Evolutionary conservation across 805 yeast genomes (phyloP), one percentile per base, ranked within the genome.

Genomic region (Debaryomyces hansenii): DNA sequence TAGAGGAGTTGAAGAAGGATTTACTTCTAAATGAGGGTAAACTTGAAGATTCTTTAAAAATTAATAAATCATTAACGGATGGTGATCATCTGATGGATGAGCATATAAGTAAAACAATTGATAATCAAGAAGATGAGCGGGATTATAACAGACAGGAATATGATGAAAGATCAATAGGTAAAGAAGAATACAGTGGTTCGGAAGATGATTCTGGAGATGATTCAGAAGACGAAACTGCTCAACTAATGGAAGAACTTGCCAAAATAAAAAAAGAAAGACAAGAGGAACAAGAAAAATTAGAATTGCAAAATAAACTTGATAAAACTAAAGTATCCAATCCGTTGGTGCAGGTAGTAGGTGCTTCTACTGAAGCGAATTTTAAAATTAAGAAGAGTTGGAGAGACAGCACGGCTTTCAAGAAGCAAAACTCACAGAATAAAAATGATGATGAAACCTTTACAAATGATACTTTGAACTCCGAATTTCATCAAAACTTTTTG

Each of bases 401-500:
- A 49, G 52, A 48, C 6, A 47, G 61, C 4, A 52, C 69, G 0
- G 57, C 64, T 4, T 62, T 58, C 41, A 53, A 49, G 21, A 58
- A 56, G 11, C 50, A 45, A 14, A 46, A 38, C 11, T 14, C 29
- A 10, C 38, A 43, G 15, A 37, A 45, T 15, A 11, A 41, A 14
- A 36, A 40, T 14, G 40, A 42, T 15, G 44, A 47, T 20, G 16
- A 46, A 20, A 41, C 47, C 12, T 69, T 56, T 47, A 68, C 74
- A 2, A 67, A 62, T 24, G 63, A 68, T 46, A 62, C 74, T 2
- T 49, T 63, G 20, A 57, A 62, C 31, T 69, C 75, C 11, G 67
- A 67, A 10, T 53, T 56, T 14, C 75, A 72, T 50, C 59, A 68
- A 46, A 53, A 59, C 16, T 72, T 72, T 48, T 46, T 72, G 15